Evolutionary conservation across 2,329 filamentous ascomycete genomes (phyloP), one percentile per base, ranked within the genome.

Genomic region (Colletotrichum costaricense): DNA sequence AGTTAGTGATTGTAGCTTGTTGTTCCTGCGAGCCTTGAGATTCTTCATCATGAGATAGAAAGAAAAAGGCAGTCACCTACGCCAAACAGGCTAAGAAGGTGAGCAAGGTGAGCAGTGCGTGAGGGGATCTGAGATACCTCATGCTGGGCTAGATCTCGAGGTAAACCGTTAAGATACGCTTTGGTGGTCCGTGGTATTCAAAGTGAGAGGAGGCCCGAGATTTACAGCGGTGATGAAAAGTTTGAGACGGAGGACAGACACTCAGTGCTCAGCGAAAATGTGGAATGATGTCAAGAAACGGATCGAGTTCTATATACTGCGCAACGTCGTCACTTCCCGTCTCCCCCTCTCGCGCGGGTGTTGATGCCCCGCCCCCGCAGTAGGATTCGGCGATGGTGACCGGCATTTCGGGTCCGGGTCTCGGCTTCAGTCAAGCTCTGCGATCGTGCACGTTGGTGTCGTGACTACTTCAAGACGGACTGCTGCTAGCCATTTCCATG

Each of bases 401-500:
- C 70, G 67, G 70, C 70, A 70, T n/a, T 65, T 73, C 70, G 70
- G 70, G 38, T 14, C 70, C 70, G 70, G 67, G 54, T 52, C n/a
- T 66, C 59, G 66, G 69, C 28, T 54, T 63, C 28, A 52, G 28
- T 26, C 9, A 49, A 33, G 35, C 35, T 19, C 35, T 28, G 42
- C 46, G 30, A 54, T 22, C 14, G 57, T 9, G 16, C 14, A 55
- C 49, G 8, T n/a, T 46, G 24, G 49, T 46, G 59, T 24, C 24
- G 4, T n/a, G 6, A 7, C 42, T 7, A 49, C 7, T 49, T n/a
- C 42, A 49, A 49, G 42, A 19, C 19, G 19, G 19, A n/a, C 19
- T 49, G 1, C 42, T 49, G 42, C 19, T 8, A n/a, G 38, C 4
- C 7, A n/a, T 19, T n/a, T n/a, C 19, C 42, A 9, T 49, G 38